These are phyloP conservation scores for Venturia effusa DNA, from an alignment of 2,329 filamentous ascomycete genomes.

Conservation along the genomic window DNA sequence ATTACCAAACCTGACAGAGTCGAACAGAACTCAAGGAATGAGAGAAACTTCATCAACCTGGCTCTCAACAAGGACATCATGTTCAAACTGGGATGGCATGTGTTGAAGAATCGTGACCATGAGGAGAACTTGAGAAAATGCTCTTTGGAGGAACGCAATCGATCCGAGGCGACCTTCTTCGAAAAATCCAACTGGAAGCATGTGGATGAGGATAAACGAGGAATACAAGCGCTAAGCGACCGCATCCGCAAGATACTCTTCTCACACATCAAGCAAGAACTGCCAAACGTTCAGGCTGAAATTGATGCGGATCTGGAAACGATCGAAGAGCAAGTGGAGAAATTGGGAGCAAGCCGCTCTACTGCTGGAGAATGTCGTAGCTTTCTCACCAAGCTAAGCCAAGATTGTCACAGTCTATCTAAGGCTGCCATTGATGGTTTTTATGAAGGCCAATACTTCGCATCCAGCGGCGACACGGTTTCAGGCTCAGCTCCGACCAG, in stretches of 20 bases:
- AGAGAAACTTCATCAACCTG: slow-evolving; percentile 17
- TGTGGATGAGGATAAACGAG: background rate
- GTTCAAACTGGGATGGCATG: slow-evolving; percentile 23
- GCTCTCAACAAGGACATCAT: slow-evolving; percentile 14
- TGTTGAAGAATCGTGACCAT: slow-evolving; percentile 16
- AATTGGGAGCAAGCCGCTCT: slow-evolving; percentile 15
- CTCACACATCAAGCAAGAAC: slow-evolving; percentile 20
- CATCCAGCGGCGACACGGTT: slow-evolving; percentile 12
- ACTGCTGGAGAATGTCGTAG: slow-evolving; percentile 25
- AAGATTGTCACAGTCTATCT: slow-evolving; percentile 27
- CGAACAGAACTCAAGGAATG: slow-evolving; percentile 25
- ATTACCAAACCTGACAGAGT: slow-evolving; percentile 47
- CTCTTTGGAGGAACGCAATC: slow-evolving; percentile 30
- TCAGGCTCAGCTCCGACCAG: slow-evolving; percentile 22
- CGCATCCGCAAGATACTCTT: slow-evolving; percentile 29
- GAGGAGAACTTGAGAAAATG: slow-evolving; percentile 26
- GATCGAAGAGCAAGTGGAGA: background rate
- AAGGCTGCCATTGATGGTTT: slow-evolving; percentile 25
- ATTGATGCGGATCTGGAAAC: slow-evolving; percentile 15
- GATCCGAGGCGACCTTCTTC: slow-evolving; percentile 27
- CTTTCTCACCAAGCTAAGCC: slow-evolving; percentile 28
- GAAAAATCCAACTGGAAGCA: slow-evolving; percentile 13
- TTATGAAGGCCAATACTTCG: slow-evolving; percentile 27
- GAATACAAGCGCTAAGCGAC: slow-evolving; percentile 8
- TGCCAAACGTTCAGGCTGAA: slow-evolving; percentile 35